Base-by-base conservation (phyloP, 192 early-diverging fungal genomes). In the Backusella morwellensis region DNA sequence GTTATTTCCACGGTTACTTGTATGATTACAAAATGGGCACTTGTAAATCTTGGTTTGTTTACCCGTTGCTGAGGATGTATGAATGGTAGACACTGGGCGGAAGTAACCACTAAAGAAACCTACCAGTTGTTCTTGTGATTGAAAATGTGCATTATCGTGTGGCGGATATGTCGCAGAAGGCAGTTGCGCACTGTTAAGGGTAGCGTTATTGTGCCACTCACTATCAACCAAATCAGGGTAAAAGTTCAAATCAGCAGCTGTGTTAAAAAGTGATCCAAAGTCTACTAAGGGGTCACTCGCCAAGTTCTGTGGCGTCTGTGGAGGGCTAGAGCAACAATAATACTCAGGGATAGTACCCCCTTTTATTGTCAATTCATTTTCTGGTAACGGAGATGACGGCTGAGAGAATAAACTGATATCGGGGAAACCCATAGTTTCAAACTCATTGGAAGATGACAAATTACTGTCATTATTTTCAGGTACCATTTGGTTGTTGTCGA, bases 1-100 rank as follows among this genome's bases (percentile, higher is more conserved):
- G 78, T 93, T 93, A 75, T 89, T 92, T 68, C 86, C 85, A 63
- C 92, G 84, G 35, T 88, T 87, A 63, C 92, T 93, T 7, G 83
- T 81, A 75, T 86, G 80, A 35, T 77, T 68, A 73, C 92, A 93
- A n/a, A 83, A 83, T 35, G 77, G 78, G 29, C 85, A 83, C 50
- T 83, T 74, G 75, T 91, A 74, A n/a, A 75, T 14, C 23, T 63
- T 63, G 21, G 56, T 63, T 63, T 63, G 56, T 63, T 63, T 63
- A 63, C 56, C 56, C 56, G 23, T 12, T 29, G 56, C 26, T 14
- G 56, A 63, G 11, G 56, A 63, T 11, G 21, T 63, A 63, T 63
- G 23, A n/a, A 63, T 29, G 56, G 23, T 63, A 29, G 56, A 29
- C 3, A 63, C 26, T 63, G 56, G 56, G 2, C 11, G 56, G 26